Evolutionary conservation across 2,329 filamentous ascomycete genomes (phyloP), one percentile per base, ranked within the genome.

Genomic region (Scytalidium sp.): DNA sequence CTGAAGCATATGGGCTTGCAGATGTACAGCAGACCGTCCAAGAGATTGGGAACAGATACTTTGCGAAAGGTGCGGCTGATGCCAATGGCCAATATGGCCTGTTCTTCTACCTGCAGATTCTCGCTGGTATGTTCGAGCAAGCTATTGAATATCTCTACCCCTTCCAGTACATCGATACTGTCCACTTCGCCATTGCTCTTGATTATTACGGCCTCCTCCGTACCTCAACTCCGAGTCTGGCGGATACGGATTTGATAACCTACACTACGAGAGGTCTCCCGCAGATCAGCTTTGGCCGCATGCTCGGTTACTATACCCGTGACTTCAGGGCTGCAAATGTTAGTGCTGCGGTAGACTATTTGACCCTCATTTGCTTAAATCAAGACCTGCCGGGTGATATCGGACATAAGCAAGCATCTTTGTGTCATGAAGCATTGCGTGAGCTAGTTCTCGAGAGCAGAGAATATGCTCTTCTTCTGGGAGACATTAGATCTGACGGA

Each of bases 371-470:
- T 62, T 96, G 90, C 67, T 81, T 99, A 50, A 97, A 97, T 65
- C 82, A 85, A 45, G 93, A 97, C 66, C 75, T 95, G 41, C 81
- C 79, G 21, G 87, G 86, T 19, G 81, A 88, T 50, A 76, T 85
- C 5, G 91, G 90, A 50, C 83, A 81, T 53, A 85, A 86, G 41
- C 93, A 96, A 65, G 81, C 85, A 47, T 83, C 81, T 43, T 81
- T 97, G 32, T 97, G 93, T 69, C 90, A 97, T 68, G 90, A 96
- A 68, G 93, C 91, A 6, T 76, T 99, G 50, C 88, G 92, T 29
- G 94, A 97, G 69, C 84, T 97, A 49, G 91, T 97, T 21, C 78
- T 99, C n/a, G 94, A 99, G 71, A 96, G 92, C 19, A 84, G 93
- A 57, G 94, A 99, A 65, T 99, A 97, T 69, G 93, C 92, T 63